phyloP scores from a whole-genome alignment of 1,284 basidiomycete species.

The Volvariella volvacea region DNA sequence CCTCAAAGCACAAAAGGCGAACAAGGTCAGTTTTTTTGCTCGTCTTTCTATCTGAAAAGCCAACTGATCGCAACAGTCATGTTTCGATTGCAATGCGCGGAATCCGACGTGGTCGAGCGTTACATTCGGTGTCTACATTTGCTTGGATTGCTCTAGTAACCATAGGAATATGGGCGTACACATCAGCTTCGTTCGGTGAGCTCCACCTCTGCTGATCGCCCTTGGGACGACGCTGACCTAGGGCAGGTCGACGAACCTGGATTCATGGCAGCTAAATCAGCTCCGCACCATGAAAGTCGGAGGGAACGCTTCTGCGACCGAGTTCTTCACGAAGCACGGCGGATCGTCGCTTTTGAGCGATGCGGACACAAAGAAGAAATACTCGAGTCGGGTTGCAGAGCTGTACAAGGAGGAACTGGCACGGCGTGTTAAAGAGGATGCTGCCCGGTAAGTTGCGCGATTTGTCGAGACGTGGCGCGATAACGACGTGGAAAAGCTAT shows the following conservation, averaged over 20 bases:
- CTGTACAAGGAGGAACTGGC: constrained; percentile 93
- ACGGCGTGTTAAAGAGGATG: constrained; percentile 78
- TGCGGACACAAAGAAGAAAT: constrained; percentile 84
- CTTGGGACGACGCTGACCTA: background rate
- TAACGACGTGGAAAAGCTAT: constrained; percentile 39
- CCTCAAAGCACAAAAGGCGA: constrained; percentile 78
- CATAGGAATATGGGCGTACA: constrained; percentile 99
- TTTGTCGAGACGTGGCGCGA: background rate
- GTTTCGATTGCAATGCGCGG: constrained; percentile 95
- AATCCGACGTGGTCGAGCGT: constrained; percentile 98
- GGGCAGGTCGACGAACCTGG: constrained; percentile 89
- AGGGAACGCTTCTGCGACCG: constrained; percentile 84
- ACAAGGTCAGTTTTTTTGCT: constrained; percentile 59
- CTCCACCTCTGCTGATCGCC: constrained; percentile 9
- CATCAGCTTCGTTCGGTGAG: constrained; percentile 93
- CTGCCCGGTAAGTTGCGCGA: constrained; percentile 43
- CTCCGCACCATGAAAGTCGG: constrained; percentile 96
- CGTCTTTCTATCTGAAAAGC: constrained; percentile 4
- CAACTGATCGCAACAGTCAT: constrained; percentile 51
- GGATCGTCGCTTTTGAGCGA: constrained; percentile 67
- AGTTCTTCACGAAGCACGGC: constrained; percentile 89
- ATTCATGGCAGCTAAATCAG: constrained; percentile 90
- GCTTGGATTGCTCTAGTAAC: constrained; percentile 92
- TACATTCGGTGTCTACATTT: constrained; percentile 96
- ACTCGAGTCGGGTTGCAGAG: constrained; percentile 77